Base-by-base conservation (phyloP, 2,329 filamentous ascomycete species). In the Grosmannia penicillata region DNA sequence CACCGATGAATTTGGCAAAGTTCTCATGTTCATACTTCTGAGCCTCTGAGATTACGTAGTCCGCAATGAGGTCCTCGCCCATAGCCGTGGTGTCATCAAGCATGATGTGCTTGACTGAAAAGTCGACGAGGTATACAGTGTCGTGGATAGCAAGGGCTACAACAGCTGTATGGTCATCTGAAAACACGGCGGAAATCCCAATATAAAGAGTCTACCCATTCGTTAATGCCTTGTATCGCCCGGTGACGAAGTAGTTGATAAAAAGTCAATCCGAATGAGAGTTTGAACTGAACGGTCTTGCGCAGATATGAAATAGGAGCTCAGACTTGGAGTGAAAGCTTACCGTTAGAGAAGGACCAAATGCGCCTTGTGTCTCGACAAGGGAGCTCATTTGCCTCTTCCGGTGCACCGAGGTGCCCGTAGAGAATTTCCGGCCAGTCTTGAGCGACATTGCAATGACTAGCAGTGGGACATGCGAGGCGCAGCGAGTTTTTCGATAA, bases 101-200 rank as follows among this genome's bases (percentile, higher is more conserved):
- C 17, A 60, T 51, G 33, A 82, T 60, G n/a, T 67, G 60, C 46
- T 74, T 68, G 46, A 82, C 68, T 6, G 71, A 70, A 50, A 80
- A 86, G 53, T 87, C 81, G 32, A 83, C 63, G 18, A 81, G 72
- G 52, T 87, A 87, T 4, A 78, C 77, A 6, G 74, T 73, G 51
- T 87, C 81, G 45, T 84, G 80, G 44, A 81, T 69, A 4, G 78
- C 79, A 35, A 86, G 61, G 13, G 78, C 75, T 19, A 83, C 63
- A 6, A 70, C 67, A 10, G 74, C 63, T 1, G 65, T 65, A 37
- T 62, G 60, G 41, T 70, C 61, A 24, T 70, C 60, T 2, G 61
- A 55, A 34, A 67, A 59, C 34, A 68, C 59, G 29, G 70, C 70
- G 4, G 77, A 74, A 25, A 81, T 69, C 39, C 78, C 78, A 30